Conservation (phyloP, 2,329 filamentous ascomycete species). For the Didymella exigua region DNA sequence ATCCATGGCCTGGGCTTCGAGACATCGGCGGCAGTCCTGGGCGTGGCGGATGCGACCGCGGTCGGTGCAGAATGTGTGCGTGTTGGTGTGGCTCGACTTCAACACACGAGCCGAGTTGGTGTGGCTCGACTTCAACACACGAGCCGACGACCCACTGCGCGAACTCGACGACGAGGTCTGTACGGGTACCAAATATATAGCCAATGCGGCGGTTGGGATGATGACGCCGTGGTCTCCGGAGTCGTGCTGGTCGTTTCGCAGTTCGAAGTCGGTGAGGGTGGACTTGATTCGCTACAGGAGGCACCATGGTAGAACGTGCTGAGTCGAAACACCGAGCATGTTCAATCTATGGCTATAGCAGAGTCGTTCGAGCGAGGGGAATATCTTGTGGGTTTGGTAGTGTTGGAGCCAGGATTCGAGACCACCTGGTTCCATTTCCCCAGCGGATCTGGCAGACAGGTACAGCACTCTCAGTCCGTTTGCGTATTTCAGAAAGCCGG, state of each 20-base stretch:
- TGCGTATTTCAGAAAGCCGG: too few relatives aligned
- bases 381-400: too few relatives aligned
- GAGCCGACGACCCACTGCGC: background rate
- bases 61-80: background rate
- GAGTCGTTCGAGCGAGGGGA: too few relatives aligned
- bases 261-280: too few relatives aligned
- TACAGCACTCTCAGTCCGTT: too few relatives aligned
- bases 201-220: too few relatives aligned
- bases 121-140: background rate
- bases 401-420: too few relatives aligned
- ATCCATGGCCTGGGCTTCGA: background rate
- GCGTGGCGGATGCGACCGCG: background rate
- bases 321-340: too few relatives aligned
- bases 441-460: too few relatives aligned
- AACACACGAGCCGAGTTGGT: background rate
- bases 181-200: background rate
- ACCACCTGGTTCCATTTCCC: too few relatives aligned
- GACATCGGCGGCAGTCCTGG: background rate
- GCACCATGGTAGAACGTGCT: too few relatives aligned
- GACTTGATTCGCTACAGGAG: background rate
- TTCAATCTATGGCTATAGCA: too few relatives aligned
- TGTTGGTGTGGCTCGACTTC: background rate
- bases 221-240: background rate
- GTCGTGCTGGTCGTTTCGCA: background rate
- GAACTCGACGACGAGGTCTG: background rate